phyloP scores from a whole-genome alignment of 108 stramenopile species.

The Skeletonema potamos region DNA sequence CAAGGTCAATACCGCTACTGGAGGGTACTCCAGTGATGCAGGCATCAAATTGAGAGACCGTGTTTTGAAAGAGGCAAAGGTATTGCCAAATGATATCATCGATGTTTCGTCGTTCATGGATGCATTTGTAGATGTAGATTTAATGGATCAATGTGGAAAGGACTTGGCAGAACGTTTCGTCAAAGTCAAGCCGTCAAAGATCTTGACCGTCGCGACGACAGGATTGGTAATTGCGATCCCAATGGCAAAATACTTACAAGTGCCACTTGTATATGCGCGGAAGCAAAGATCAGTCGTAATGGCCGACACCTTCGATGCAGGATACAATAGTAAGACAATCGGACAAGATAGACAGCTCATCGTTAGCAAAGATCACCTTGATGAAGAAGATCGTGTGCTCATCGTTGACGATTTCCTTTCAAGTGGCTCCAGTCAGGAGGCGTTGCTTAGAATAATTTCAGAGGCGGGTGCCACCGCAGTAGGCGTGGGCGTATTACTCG shows the following conservation, averaged over 20 bases:
- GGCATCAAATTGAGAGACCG: constrained; percentile 82
- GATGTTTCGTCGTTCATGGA: constrained; percentile 92
- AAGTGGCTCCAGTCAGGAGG: constrained; percentile 86
- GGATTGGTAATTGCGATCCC: constrained; percentile 87
- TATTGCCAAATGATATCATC: constrained; percentile 86
- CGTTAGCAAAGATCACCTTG: constrained; percentile 78
- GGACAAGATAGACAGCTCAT: constrained; percentile 78
- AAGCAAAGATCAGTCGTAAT: constrained; percentile 89
- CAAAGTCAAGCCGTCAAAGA: constrained; percentile 70
- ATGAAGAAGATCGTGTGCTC: constrained; percentile 80
- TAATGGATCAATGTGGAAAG: constrained; percentile 88
- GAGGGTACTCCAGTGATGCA: constrained; percentile 35
- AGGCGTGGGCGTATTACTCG: constrained; percentile 82
- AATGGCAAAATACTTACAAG: constrained; percentile 83
- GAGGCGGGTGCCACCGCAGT: constrained; percentile 81
- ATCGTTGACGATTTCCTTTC: constrained; percentile 89
- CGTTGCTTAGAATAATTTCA: constrained; percentile 73
- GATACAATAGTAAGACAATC: constrained; percentile 78
- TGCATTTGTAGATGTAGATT: constrained; percentile 75
- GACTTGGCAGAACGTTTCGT: constrained; percentile 76
- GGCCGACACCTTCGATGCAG: constrained; percentile 81
- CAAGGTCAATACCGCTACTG: constrained; percentile 52
- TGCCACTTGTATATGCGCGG: constrained; percentile 85
- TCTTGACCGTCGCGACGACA: constrained; percentile 88
- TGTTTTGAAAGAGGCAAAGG: constrained; percentile 81